phyloP scores from a whole-genome alignment of 1,284 basidiomycete genomes.

The Ceratobasidium sp. region DNA sequence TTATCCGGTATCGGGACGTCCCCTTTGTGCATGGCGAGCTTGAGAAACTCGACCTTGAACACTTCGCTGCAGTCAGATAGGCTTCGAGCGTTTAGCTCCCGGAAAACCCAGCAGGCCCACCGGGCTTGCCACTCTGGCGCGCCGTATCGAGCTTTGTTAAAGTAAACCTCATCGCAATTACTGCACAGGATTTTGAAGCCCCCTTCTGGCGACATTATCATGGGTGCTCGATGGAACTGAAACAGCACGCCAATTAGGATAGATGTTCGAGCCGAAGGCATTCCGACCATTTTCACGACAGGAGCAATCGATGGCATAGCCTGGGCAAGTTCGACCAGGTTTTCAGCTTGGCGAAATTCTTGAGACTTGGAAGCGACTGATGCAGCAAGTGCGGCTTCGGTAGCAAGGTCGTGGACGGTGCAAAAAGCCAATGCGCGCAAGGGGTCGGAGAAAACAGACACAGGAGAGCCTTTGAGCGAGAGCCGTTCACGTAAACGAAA shows the following conservation, averaged over 20 bases:
- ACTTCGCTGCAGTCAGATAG: not conserved
- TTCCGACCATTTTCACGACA: not conserved
- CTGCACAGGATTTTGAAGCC: not conserved
- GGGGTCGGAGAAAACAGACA: slow-evolving; percentile 15
- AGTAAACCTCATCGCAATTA: not conserved
- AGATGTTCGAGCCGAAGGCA: not conserved
- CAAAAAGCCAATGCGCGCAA: slow-evolving; percentile 3
- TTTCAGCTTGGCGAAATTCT: not conserved
- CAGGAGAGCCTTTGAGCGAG: not conserved
- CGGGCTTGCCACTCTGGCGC: slow-evolving; percentile 31
- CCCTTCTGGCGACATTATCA: not conserved
- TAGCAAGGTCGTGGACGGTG: not conserved
- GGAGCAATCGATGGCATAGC: slow-evolving; percentile 8
- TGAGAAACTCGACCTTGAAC: slow-evolving; percentile 18
- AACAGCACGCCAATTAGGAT: slow-evolving; percentile 11
- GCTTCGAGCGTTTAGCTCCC: not conserved
- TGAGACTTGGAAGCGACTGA: not conserved
- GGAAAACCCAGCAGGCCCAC: slow-evolving; percentile 9
- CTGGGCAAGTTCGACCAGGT: not conserved
- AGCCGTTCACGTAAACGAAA: not conserved
- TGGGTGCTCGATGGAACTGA: not conserved
- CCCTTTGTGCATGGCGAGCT: not conserved
- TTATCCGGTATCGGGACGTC: not conserved
- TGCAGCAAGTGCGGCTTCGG: slow-evolving; percentile 4
- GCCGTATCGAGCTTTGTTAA: not conserved